Percentiles rank a stretch among this genome's conserved stretches.
These are phyloP conservation scores for Aspergillus sp. DNA, from an alignment of 2,329 filamentous ascomycete species.

Conservation along the genomic window DNA sequence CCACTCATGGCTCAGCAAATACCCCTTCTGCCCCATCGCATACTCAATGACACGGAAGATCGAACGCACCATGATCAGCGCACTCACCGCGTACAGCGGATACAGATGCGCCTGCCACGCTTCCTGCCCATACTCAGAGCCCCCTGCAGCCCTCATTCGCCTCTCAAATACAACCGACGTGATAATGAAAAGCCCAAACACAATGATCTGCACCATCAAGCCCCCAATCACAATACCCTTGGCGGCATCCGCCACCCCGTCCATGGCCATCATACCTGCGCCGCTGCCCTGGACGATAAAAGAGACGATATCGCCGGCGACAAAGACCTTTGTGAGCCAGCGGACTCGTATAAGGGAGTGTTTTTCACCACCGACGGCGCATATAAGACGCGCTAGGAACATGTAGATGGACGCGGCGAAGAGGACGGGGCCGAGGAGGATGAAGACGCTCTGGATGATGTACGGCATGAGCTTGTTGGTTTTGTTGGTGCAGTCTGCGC, in stretches of 20 bases:
- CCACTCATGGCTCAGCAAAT: constrained; percentile 44
- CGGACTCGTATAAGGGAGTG: constrained; percentile 44
- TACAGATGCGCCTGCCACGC: constrained; percentile 11
- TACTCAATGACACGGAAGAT: constrained; percentile 54
- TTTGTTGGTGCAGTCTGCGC: constrained; percentile 21
- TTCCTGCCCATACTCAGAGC: not conserved
- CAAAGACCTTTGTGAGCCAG: constrained; percentile 51
- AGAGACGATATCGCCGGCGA: constrained; percentile 49
- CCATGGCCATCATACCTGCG: constrained; percentile 22
- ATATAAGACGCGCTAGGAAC: constrained; percentile 48
- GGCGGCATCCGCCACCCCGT: constrained; percentile 1
- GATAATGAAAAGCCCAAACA: constrained; percentile 27
- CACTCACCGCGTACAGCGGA: constrained; percentile 23
- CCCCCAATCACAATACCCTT: constrained; percentile 23
- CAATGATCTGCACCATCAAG: constrained; percentile 27
- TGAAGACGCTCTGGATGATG: constrained; percentile 46
- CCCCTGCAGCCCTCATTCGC: constrained; percentile 14
- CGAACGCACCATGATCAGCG: constrained; percentile 45
- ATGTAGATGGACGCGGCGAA: constrained; percentile 55
- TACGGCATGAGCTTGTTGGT: constrained; percentile 28
- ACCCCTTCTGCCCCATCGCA: constrained; percentile 42
- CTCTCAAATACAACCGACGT: constrained; percentile 22
- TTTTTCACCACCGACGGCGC: constrained; percentile 41
- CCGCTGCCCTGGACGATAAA: constrained; percentile 46
- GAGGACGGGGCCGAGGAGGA: constrained; percentile 51